Evolutionary conservation across 306 rosid genomes (phyloP).

Genomic region (Fagus sylvatica): DNA sequence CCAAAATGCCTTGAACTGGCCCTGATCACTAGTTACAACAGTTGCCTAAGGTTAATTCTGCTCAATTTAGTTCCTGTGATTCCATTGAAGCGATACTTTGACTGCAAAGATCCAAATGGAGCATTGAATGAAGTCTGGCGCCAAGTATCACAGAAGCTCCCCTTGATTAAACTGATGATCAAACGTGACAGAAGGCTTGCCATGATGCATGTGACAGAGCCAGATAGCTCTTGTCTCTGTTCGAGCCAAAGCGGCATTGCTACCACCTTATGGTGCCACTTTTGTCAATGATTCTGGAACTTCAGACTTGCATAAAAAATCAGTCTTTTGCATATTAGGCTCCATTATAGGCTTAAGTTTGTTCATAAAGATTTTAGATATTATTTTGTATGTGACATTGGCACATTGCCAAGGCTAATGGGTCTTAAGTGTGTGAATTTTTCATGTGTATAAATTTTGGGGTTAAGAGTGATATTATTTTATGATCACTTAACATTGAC

Average conservation of each 20-base stretch:
- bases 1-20: no score
- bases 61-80: neutral
- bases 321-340: no score
- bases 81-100: conserved; percentile 44
- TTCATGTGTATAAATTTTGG: no score
- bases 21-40: no score
- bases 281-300: neutral
- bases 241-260: conserved; percentile 34
- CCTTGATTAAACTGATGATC: conserved; percentile 41
- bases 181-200: conserved; percentile 46
- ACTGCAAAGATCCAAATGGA: conserved; percentile 36
- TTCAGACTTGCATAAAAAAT: neutral
- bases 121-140: conserved; percentile 51
- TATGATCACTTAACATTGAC: no score
- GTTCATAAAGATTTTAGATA: no score
- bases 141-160: conserved; percentile 48
- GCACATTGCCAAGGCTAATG: no score
- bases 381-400: no score
- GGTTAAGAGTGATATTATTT: no score
- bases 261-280: conserved; percentile 10
- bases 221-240: conserved; percentile 45
- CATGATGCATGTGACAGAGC: conserved; percentile 24
- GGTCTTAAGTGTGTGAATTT: no score
- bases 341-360: no score
- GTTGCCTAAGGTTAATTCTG: neutral